These are phyloP conservation scores for Hura crepitans DNA, from an alignment of 441 rosid species.

Conservation along the genomic window DNA sequence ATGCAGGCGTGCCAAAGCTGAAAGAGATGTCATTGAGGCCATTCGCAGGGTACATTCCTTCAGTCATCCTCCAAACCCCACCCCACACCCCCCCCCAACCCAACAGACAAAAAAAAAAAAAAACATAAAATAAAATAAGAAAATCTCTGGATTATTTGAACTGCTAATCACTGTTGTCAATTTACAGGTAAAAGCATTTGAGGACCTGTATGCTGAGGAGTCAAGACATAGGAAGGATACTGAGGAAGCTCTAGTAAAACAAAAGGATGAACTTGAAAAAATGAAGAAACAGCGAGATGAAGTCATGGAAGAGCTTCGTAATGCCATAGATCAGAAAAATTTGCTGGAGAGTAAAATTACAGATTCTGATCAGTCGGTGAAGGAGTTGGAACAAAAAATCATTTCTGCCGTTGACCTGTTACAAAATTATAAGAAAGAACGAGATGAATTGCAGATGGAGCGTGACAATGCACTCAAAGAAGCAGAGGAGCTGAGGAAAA, in stretches of 20 bases:
- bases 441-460: constrained; percentile 64
- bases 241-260: constrained; percentile 55
- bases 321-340: constrained; percentile 46
- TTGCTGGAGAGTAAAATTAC: constrained; percentile 52
- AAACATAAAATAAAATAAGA: no score
- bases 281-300: constrained; percentile 45
- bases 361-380: constrained; percentile 49
- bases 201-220: constrained; percentile 54
- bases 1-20: constrained; percentile 58
- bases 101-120: not conserved
- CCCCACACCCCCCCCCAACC: not conserved
- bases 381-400: constrained; percentile 77
- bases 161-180: constrained; percentile 23
- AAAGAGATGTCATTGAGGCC: constrained; percentile 60
- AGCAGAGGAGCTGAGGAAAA: constrained; percentile 73
- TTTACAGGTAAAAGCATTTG: constrained; percentile 62
- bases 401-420: constrained; percentile 73
- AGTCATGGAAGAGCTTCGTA: constrained; percentile 47
- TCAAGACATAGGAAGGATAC: constrained; percentile 58
- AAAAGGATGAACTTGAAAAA: constrained; percentile 46
- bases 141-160: constrained; percentile 12
- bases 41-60: constrained; percentile 54
- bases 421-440: constrained; percentile 62
- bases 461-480: constrained; percentile 80
- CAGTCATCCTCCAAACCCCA: not conserved